These are phyloP conservation scores for Metarhizium humberi DNA, from an alignment of 2,329 filamentous ascomycete species.

Conservation along the genomic window DNA sequence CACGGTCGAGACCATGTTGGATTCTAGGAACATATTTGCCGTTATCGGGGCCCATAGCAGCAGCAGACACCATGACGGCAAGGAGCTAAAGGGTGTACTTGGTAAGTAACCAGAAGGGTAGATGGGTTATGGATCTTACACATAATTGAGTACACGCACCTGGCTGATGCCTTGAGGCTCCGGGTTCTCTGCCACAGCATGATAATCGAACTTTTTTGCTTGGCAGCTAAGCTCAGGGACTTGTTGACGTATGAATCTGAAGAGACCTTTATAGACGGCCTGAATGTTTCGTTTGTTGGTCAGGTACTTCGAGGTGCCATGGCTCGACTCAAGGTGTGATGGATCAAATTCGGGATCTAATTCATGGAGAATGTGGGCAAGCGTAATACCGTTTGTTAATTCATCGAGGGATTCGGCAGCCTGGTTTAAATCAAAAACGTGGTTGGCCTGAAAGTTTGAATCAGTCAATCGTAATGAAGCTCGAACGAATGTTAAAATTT, in stretches of 20 bases:
- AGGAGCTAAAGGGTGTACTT: conserved; percentile 39
- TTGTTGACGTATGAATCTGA: conserved; percentile 45
- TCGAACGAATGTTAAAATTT: neutral
- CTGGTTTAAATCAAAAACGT: conserved; percentile 34
- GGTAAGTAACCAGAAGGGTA: conserved; percentile 10
- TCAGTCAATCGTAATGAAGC: conserved; percentile 4
- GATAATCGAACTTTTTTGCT: conserved; percentile 45
- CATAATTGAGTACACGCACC: conserved; percentile 21
- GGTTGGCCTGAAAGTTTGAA: conserved; percentile 18
- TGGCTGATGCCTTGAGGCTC: conserved; percentile 45
- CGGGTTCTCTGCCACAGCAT: conserved; percentile 47
- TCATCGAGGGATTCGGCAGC: conserved; percentile 40
- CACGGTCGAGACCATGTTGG: conserved; percentile 29
- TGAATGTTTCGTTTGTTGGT: conserved; percentile 44
- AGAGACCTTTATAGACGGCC: conserved; percentile 43
- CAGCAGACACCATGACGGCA: conserved; percentile 51
- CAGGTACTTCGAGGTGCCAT: conserved; percentile 33
- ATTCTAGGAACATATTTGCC: conserved; percentile 42
- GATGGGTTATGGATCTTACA: conserved; percentile 5
- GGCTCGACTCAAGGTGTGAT: conserved; percentile 39
- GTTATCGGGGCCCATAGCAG: conserved; percentile 49
- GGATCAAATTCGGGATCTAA: conserved; percentile 48
- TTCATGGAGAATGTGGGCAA: conserved; percentile 48
- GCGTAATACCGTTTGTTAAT: conserved; percentile 42
- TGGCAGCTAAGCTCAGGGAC: conserved; percentile 42